Percentiles rank a stretch among this genome's conserved stretches.
Conservation (phyloP, 192 early-diverging fungal species). For the Phycomyces blakesleeanus region DNA sequence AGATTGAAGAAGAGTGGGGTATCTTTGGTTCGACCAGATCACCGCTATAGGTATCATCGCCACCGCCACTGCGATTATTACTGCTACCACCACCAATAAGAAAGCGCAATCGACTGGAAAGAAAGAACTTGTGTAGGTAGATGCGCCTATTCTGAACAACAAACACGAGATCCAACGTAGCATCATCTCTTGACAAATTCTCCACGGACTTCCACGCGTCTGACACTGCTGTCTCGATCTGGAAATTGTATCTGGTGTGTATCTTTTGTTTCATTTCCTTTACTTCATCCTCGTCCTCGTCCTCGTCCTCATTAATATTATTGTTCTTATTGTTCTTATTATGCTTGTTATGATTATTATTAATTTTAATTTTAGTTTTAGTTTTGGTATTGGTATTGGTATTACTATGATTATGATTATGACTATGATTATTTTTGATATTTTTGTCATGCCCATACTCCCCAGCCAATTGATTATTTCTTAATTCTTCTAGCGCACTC, state of each 20-base stretch:
- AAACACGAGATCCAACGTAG: conserved; percentile 44
- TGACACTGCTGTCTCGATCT: neutral
- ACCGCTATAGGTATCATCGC: too few species aligned
- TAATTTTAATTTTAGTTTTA: too few species aligned
- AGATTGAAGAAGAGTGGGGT: neutral
- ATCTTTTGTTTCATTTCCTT: neutral
- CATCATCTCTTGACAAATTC: conserved; percentile 7
- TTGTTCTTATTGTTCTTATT: too few species aligned
- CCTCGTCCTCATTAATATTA: conserved; percentile 14
- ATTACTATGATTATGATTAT: too few species aligned
- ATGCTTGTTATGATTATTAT: too few species aligned
- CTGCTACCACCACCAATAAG: too few species aligned
- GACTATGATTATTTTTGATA: too few species aligned
- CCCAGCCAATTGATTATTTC: too few species aligned
- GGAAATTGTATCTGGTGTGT: neutral
- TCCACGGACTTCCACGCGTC: conserved; percentile 14
- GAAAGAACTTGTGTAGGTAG: conserved; percentile 37
- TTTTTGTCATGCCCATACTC: too few species aligned
- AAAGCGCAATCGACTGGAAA: neutral
- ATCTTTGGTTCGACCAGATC: neutral
- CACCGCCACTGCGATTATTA: too few species aligned
- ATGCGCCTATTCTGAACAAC: conserved; percentile 34
- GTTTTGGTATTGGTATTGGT: too few species aligned
- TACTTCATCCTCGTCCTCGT: conserved; percentile 18
- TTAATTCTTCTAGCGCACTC: neutral